Conservation (phyloP, 768 basidiomycete genomes). For the Rhodotorula toruloides region DNA sequence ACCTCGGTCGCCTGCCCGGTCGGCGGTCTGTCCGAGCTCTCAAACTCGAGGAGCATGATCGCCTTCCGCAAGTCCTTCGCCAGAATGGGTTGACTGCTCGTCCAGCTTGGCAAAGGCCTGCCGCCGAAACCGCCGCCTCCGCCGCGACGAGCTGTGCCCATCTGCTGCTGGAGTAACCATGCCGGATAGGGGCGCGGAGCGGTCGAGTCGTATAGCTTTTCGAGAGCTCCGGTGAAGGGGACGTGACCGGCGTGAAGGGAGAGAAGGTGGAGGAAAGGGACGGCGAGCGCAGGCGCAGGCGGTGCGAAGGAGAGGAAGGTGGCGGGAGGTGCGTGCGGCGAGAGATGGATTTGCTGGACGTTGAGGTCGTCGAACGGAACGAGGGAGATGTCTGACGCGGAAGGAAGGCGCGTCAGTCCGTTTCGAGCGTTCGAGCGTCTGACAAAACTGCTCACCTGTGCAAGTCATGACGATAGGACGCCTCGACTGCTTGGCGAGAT, state of each 20-base stretch:
- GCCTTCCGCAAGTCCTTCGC: slow-evolving; percentile 61
- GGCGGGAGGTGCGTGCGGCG: slow-evolving; percentile 61
- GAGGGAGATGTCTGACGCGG: slow-evolving; percentile 59
- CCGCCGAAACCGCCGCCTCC: slow-evolving; percentile 38
- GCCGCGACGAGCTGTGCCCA: background rate
- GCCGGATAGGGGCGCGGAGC: background rate
- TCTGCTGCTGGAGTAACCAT: slow-evolving; percentile 43
- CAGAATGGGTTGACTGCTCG: slow-evolving; percentile 44
- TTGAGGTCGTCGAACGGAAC: slow-evolving; percentile 64
- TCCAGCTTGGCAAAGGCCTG: slow-evolving; percentile 45
- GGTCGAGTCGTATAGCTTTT: slow-evolving; percentile 46
- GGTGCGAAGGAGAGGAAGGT: slow-evolving; percentile 63
- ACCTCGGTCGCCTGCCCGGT: background rate
- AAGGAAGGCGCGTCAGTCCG: background rate
- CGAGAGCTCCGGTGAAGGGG: slow-evolving; percentile 45
- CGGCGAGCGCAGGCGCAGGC: slow-evolving; percentile 51
- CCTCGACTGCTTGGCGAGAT: slow-evolving; percentile 73
- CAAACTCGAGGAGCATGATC: slow-evolving; percentile 61
- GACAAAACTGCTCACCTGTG: slow-evolving; percentile 71
- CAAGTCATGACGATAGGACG: slow-evolving; percentile 92
- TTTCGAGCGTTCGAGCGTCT: background rate
- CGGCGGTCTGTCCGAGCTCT: slow-evolving; percentile 10
- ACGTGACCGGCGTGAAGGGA: slow-evolving; percentile 57
- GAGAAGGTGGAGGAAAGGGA: slow-evolving; percentile 64
- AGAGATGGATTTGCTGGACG: slow-evolving; percentile 9